Conservation (phyloP, 83 land plant genomes). For the Larix sibirica region DNA sequence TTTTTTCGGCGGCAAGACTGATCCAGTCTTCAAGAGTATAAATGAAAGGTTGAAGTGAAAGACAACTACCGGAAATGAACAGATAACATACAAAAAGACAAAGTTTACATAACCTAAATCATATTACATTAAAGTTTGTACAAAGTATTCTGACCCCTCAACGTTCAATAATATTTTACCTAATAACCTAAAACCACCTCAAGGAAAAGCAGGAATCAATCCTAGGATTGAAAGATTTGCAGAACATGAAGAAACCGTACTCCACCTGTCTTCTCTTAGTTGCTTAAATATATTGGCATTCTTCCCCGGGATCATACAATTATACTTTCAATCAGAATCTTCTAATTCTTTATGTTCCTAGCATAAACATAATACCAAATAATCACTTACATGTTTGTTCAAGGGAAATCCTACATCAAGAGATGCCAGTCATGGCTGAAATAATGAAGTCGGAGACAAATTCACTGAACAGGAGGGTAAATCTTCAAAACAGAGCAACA, state of each 20-base stretch:
- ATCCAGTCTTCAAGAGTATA: too few relatives aligned
- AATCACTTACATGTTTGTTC: constrained; percentile 8
- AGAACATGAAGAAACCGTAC: not conserved
- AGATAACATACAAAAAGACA: not conserved
- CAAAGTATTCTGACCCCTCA: not conserved
- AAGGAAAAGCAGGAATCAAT: not conserved
- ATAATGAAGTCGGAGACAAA: not conserved
- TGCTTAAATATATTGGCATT: not conserved
- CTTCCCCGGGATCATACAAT: not conserved
- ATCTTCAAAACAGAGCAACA: not conserved
- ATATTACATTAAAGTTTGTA: constrained; percentile 10
- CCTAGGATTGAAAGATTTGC: constrained; percentile 4
- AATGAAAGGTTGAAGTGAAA: too few relatives aligned
- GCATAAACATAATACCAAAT: constrained; percentile 3
- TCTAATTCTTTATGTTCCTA: not conserved
- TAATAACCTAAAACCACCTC: not conserved
- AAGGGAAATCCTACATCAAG: not conserved
- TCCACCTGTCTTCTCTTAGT: not conserved
- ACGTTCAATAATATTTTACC: not conserved
- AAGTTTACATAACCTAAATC: not conserved
- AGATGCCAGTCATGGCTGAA: not conserved
- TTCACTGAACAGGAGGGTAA: not conserved
- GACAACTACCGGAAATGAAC: too few relatives aligned
- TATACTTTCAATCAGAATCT: not conserved
- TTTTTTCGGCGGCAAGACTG: too few relatives aligned